Percentiles rank a stretch among this genome's conserved stretches.
Conservation (phyloP, 1,284 basidiomycete genomes). For the Pseudozyma hubeiensis region DNA sequence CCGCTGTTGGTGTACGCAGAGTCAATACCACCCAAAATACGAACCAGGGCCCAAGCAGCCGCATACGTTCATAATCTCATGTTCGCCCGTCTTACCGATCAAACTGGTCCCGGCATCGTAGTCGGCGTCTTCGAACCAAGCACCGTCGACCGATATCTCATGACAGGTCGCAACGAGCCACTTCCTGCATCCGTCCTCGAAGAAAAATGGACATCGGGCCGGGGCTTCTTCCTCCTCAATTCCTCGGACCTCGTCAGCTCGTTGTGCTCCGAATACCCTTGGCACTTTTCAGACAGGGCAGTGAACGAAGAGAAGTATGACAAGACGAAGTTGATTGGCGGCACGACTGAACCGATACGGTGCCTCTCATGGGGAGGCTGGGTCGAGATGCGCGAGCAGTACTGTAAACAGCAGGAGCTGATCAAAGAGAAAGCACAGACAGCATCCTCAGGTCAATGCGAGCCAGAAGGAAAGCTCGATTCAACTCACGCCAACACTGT, state of each 20-base stretch:
- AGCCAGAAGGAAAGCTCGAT: no score
- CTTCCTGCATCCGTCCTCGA: not conserved
- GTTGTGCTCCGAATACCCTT: conserved; percentile 10
- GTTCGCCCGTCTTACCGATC: not conserved
- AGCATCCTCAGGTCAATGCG: not conserved
- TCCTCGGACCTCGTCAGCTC: conserved; percentile 2
- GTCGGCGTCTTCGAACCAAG: conserved; percentile 16
- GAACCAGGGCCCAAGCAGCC: conserved; percentile 13
- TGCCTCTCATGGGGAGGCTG: conserved; percentile 27
- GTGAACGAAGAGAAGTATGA: not conserved
- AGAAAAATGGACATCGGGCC: conserved; percentile 27
- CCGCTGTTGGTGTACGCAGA: conserved; percentile 22
- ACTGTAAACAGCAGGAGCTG: conserved; percentile 5
- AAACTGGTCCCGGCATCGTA: not conserved
- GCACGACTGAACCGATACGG: conserved; percentile 11
- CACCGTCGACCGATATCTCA: conserved; percentile 11
- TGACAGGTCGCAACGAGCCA: not conserved
- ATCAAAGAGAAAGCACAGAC: not conserved
- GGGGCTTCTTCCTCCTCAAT: conserved; percentile 27
- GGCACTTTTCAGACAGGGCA: conserved; percentile 14
- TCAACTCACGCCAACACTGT: not conserved
- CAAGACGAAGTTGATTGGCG: not conserved
- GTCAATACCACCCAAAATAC: conserved; percentile 12
- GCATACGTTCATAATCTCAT: conserved; percentile 7
- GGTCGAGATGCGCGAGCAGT: conserved; percentile 19